phyloP scores from a whole-genome alignment of 495 filamentous ascomycete genomes.

The Sphaerosporella brunnea region DNA sequence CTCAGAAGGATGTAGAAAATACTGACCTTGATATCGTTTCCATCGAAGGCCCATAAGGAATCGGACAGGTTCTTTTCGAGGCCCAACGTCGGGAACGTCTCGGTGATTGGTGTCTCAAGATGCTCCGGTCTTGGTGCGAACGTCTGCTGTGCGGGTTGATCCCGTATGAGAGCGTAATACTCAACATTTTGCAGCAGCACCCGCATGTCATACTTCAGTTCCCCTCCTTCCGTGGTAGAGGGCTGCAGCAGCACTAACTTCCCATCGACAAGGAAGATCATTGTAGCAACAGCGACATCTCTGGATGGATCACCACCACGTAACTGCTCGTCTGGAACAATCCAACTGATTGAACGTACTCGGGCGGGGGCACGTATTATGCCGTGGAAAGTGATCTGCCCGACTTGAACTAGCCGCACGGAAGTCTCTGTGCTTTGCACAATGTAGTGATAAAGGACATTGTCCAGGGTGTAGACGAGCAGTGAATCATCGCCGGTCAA shows the following conservation, averaged over 20 bases:
- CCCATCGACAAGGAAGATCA: slow-evolving; percentile 86
- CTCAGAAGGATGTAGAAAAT: not conserved
- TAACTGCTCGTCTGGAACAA: slow-evolving; percentile 79
- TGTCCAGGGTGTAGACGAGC: slow-evolving; percentile 91
- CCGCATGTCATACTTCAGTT: slow-evolving; percentile 94
- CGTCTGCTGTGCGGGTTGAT: slow-evolving; percentile 38
- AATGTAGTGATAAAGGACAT: slow-evolving; percentile 86
- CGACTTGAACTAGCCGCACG: slow-evolving; percentile 72
- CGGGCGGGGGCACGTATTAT: slow-evolving; percentile 86
- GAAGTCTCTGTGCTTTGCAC: slow-evolving; percentile 50
- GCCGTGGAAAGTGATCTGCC: slow-evolving; percentile 90
- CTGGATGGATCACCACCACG: slow-evolving; percentile 85
- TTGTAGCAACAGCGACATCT: slow-evolving; percentile 84
- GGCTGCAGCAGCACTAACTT: slow-evolving; percentile 89
- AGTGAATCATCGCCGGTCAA: slow-evolving; percentile 84
- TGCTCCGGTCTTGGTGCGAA: slow-evolving; percentile 16
- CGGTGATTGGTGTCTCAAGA: slow-evolving; percentile 9
- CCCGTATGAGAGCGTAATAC: slow-evolving; percentile 80
- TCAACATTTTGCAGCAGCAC: slow-evolving; percentile 90
- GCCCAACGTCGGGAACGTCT: slow-evolving; percentile 15
- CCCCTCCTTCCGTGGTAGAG: slow-evolving; percentile 52
- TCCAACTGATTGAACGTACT: slow-evolving; percentile 88
- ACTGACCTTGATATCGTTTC: slow-evolving; percentile 41
- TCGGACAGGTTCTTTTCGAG: slow-evolving; percentile 48
- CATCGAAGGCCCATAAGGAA: slow-evolving; percentile 90